Conservation (phyloP, 345 rosid genomes). For the Moricandia moricandioides region DNA sequence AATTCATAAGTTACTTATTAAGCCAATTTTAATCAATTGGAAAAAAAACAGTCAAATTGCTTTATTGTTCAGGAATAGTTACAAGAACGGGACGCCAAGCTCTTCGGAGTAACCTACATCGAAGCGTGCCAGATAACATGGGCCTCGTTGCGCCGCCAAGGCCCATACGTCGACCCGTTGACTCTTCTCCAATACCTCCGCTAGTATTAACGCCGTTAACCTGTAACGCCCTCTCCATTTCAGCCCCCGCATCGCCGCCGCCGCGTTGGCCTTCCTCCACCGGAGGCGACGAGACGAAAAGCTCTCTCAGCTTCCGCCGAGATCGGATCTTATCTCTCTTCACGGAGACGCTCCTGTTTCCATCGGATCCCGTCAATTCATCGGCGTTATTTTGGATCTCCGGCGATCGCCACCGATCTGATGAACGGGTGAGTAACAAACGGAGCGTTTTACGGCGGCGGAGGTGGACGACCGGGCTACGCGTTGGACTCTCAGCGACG, state of each 20-base stretch:
- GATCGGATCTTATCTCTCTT: slow-evolving; percentile 44
- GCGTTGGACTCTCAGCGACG: slow-evolving; percentile 70
- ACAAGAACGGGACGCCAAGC: slow-evolving; percentile 87
- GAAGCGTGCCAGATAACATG: slow-evolving; percentile 30
- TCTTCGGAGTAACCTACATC: slow-evolving; percentile 67
- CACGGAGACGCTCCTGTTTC: neutral
- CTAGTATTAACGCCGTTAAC: slow-evolving; percentile 29
- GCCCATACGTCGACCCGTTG: slow-evolving; percentile 41
- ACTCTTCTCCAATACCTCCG: slow-evolving; percentile 28
- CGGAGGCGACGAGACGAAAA: slow-evolving; percentile 80
- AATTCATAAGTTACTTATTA: neutral
- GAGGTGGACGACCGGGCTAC: slow-evolving; percentile 80
- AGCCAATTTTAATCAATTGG: neutral
- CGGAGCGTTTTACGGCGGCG: slow-evolving; percentile 93
- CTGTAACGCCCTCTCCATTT: slow-evolving; percentile 36
- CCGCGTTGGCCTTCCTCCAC: slow-evolving; percentile 41
- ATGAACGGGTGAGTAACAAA: slow-evolving; percentile 61
- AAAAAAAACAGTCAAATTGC: neutral
- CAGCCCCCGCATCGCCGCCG: slow-evolving; percentile 23
- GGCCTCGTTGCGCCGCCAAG: slow-evolving; percentile 48
- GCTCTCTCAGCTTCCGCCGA: slow-evolving; percentile 66
- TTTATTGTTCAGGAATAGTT: slow-evolving; percentile 69
- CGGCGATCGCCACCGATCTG: slow-evolving; percentile 45
- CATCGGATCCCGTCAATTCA: slow-evolving; percentile 35
- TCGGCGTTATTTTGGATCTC: slow-evolving; percentile 25